Base-by-base conservation (phyloP, 805 yeast genomes). In the Saturnispora diversa region DNA sequence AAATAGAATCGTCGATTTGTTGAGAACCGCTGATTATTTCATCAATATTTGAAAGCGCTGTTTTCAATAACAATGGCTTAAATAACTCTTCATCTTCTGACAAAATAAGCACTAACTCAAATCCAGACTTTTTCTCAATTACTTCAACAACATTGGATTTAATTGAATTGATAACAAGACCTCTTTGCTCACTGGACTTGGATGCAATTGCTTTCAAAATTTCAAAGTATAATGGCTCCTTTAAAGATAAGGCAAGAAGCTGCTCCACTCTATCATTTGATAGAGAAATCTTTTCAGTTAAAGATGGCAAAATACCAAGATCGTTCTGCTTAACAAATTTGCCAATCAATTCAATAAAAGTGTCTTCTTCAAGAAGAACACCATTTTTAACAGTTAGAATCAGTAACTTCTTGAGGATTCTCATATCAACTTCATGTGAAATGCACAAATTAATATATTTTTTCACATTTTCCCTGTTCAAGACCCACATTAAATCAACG, bases 401-500 rank as follows among this genome's bases (percentile, higher is more conserved):
- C 19, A 37, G 37, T 16, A 27, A 23, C 26, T 11, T 34, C 16
- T 26, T 17, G 9, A n/a, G 30, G 24, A 26, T 24, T 2, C 15
- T 23, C 20, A 9, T 34, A 10, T 19, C 42, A n/a, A 10, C 30
- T 22, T 13, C 16, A 10, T 10, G 15, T 6, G 17, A 8, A 25
- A 25, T 27, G 25, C 22, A 4, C 12, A 34, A 2, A 17, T 19
- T 12, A 10, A 34, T 10, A 21, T 34, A 43, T 10, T 43, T 22
- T 4, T 31, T 26, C 11, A 53, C 11, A 2, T 35, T 12, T 3
- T 30, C 22, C 15, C 45, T 35, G 9, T 45, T 44, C 19, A 55
- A 29, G 3, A 42, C 43, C 59, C 59, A 55, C 21, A 54, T 32
- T 3, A 53, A 45, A 2, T 47, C 50, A 20, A 41, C 32, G 8